Base-by-base conservation (phyloP, 208 protist genomes). In the Leishmania major region DNA sequence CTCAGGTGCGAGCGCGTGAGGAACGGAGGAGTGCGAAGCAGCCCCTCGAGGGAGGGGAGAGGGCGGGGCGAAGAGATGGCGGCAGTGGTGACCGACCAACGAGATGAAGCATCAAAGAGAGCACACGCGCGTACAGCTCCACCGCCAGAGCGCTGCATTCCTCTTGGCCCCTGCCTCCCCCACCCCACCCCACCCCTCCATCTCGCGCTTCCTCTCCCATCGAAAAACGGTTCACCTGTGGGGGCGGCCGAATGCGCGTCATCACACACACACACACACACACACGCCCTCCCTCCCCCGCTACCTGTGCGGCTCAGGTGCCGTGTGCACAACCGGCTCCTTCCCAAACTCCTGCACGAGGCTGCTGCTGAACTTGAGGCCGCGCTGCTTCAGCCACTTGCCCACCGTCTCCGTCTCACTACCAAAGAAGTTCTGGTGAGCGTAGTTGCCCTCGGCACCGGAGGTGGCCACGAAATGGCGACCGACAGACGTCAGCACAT, bases 331-430 rank as follows among this genome's bases (percentile, higher is more conserved):
- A 49, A 98, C 87, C n/a, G 95, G 93, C 77, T 96, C 92, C 84
- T 98, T 97, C 37, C 92, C 95, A 71, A 96, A 98, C 87, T 96
- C 91, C 84, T 94, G 77, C 85, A 96, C 95, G 0, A 96, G 77
- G 80, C 91, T 95, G 78, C 87, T 89, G 84, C 85, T 92, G 62
- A 98, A 96, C 76, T 89, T 89, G 17, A 96, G 79, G 53, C 88
- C 81, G 81, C 95, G 92, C 43, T 88, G 87, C 88, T 92, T 96
- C 55, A 98, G 82, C 93, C 95, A 98, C 83, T 96, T 86, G 37
- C 90, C 91, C 25, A 96, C 89, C n/a, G 92, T 93, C 86, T 96
- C 92, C 47, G 79, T 83, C 66, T 84, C 76, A 51, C 80, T 84
- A 7, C 92, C 93, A 45, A 98, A 95, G 80, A 97, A 97, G 69